Evolutionary conservation across 2,329 filamentous ascomycete genomes (phyloP), one percentile per base, ranked within the genome.

Genomic region (Microsporum audouinii): DNA sequence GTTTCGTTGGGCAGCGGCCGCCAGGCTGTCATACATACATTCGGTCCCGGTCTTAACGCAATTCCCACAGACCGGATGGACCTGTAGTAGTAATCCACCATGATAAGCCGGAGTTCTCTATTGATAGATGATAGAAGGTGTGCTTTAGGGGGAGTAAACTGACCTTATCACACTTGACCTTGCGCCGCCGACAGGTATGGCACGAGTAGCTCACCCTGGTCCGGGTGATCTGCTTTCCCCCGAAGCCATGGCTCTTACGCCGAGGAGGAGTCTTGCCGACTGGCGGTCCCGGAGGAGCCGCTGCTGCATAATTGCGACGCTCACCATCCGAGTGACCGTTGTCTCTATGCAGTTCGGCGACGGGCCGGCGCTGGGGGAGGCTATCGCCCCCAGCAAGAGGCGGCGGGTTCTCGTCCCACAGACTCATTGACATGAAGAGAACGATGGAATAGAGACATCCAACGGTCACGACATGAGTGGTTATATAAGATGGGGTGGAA

Each of bases 201-300:
- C 77, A 79, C 64, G 75, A 77, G 64, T 78, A 78, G 64, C 76
- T 78, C 38, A 74, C 71, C 57, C 77, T 74, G 55, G 76, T 78
- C 17, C 77, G 74, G 41, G 77, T 79, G 58, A 79, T 79, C 60
- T 78, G 76, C 58, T 76, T 76, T 47, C 70, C 70, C 39, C 64
- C 65, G 31, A 72, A 59, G 12, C 61, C 38, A 53, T 63, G 62
- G 27, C 58, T 36, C 39, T 64, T 64, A 2, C 63, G 60, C 5
- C 63, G 60, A 17, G 56, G 14, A n/a, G 53, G 43, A 4, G 43
- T 29, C 27, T 60, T 63, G 34, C n/a, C 23, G 23, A 17, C 41
- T 3, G 57, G 33, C 39, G 14, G 41, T 8, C 34, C 36, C 14
- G 29, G 5, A 33, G 36, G 23, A 7, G 39, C 51, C 12, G 43